Evolutionary conservation across 352 stramenopile species (phyloP).

Genomic region (Globisporangium camurandrum): DNA sequence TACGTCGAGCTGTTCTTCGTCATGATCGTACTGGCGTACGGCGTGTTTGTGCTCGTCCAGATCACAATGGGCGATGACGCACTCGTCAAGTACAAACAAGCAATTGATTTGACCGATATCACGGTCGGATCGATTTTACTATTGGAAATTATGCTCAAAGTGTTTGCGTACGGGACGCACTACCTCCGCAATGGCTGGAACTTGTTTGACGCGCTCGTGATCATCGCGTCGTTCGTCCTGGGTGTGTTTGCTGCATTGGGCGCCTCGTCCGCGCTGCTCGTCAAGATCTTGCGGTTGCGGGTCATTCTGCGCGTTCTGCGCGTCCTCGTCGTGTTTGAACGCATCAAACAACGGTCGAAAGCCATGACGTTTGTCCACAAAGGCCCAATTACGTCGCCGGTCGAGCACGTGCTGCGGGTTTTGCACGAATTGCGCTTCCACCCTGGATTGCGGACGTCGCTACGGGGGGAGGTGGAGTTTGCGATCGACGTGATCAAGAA

Average conservation of each 20-base stretch:
- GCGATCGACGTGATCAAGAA: constrained; percentile 84
- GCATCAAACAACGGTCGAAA: constrained; percentile 71
- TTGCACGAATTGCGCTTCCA: constrained; percentile 78
- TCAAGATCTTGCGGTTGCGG: constrained; percentile 66
- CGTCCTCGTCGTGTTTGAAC: constrained; percentile 83
- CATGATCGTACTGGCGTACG: constrained; percentile 82
- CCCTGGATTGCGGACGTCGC: constrained; percentile 39
- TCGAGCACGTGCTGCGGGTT: constrained; percentile 69
- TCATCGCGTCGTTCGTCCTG: constrained; percentile 71
- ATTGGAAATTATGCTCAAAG: constrained; percentile 70
- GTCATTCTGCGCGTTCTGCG: constrained; percentile 74
- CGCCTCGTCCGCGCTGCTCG: constrained; percentile 40
- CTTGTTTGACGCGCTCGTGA: constrained; percentile 75
- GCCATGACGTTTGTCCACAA: constrained; percentile 73
- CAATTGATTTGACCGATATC: constrained; percentile 76
- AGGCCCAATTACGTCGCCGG: constrained; percentile 60
- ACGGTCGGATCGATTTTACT: constrained; percentile 79
- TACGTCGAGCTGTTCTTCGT: constrained; percentile 86
- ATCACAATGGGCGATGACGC: constrained; percentile 60
- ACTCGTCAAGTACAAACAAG: constrained; percentile 46
- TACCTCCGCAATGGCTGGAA: constrained; percentile 66
- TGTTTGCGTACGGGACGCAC: constrained; percentile 68
- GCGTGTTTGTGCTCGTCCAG: constrained; percentile 78
- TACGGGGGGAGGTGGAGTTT: constrained; percentile 66
- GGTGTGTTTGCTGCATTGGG: constrained; percentile 56